Conservation (phyloP, 176 grass and related monocot species). For the Alopecurus myosuroides region DNA sequence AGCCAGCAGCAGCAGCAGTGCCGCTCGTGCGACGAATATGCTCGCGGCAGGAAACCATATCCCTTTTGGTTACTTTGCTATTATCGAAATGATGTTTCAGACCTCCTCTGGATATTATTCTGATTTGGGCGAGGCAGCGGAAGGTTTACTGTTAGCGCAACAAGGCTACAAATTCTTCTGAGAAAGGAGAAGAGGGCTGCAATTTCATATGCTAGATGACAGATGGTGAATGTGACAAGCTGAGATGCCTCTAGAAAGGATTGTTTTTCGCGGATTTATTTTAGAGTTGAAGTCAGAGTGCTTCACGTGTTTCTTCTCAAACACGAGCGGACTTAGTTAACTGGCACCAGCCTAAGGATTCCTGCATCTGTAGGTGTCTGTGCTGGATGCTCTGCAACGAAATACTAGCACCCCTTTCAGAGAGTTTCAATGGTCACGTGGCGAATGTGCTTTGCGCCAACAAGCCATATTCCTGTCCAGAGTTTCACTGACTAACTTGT, state of each 20-base stretch:
- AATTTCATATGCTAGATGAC: too few relatives aligned
- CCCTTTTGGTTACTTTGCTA: conserved; percentile 9
- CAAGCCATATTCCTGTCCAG: conserved; percentile 12
- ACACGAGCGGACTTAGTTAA: background rate
- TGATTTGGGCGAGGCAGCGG: background rate
- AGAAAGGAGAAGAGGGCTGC: background rate
- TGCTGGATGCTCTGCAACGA: background rate
- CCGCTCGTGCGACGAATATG: conserved; percentile 32
- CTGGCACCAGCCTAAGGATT: conserved; percentile 1
- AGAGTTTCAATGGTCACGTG: background rate
- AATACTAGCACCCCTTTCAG: background rate
- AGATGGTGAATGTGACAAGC: too few relatives aligned
- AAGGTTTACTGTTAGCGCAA: background rate
- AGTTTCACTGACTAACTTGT: background rate
- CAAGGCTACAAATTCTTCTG: background rate
- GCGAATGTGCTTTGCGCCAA: conserved; percentile 21
- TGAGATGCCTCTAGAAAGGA: too few relatives aligned
- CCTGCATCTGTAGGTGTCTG: background rate
- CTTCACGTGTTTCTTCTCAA: background rate
- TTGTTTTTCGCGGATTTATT: too few relatives aligned
- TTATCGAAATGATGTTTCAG: background rate
- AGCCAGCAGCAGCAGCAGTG: too few relatives aligned
- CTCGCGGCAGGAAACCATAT: conserved; percentile 16
- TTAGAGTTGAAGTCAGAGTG: background rate
- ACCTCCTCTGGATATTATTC: background rate